Conservation (phyloP, 2,329 filamentous ascomycete species). For the Fusarium secorum region DNA sequence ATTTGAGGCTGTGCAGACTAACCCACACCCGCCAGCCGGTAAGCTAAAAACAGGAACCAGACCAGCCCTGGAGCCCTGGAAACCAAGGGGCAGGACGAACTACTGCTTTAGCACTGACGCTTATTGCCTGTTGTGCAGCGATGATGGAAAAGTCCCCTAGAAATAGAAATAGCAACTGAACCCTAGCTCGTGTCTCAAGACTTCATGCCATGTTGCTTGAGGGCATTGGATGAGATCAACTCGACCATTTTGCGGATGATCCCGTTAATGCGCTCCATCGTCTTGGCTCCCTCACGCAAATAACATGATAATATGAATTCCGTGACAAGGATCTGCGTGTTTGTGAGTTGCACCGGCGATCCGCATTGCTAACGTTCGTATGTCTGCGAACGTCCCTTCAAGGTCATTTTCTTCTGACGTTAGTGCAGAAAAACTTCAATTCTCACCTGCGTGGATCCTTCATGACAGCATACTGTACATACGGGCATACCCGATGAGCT, state of each 20-base stretch:
- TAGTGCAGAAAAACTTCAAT: not conserved
- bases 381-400: slow-evolving; percentile 1
- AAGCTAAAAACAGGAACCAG: slow-evolving; percentile 36
- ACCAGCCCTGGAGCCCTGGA: not conserved
- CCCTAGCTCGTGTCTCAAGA: slow-evolving; percentile 20
- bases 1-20: slow-evolving; percentile 34
- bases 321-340: not conserved
- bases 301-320: not conserved
- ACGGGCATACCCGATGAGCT: slow-evolving; percentile 12
- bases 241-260: not conserved
- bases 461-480: slow-evolving; percentile 18
- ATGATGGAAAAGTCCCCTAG: slow-evolving; percentile 19
- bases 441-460: slow-evolving; percentile 1
- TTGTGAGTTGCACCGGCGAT: not conserved
- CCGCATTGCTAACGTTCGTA: slow-evolving; percentile 15
- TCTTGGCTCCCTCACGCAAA: slow-evolving; percentile 25
- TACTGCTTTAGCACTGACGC: slow-evolving; percentile 15
- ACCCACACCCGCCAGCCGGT: slow-evolving; percentile 25
- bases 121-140: slow-evolving; percentile 12
- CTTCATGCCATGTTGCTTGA: not conserved
- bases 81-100: slow-evolving; percentile 24
- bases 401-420: not conserved
- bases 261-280: not conserved
- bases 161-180: slow-evolving; percentile 22
- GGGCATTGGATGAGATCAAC: slow-evolving; percentile 1